These are phyloP conservation scores for Hyphodiscus hymeniophilus DNA, from an alignment of 495 filamentous ascomycete species.

Conservation along the genomic window DNA sequence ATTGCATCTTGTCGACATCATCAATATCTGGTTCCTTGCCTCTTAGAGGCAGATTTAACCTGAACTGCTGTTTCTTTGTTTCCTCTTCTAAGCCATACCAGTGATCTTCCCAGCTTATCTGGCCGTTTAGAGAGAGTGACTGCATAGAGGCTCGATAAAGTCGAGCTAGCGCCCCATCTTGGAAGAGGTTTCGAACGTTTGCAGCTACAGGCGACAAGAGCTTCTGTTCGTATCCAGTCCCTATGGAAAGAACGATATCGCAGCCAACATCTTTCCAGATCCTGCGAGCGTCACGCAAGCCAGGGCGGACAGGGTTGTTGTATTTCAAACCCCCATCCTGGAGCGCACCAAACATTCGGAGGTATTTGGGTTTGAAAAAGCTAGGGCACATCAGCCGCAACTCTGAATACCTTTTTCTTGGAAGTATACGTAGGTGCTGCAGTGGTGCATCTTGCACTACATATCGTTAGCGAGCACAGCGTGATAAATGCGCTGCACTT, in stretches of 20 bases:
- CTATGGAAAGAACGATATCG: constrained; percentile 13
- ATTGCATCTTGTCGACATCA: constrained; percentile 12
- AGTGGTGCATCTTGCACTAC: constrained; percentile 18
- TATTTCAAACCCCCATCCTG: constrained; percentile 17
- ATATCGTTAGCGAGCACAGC: neutral
- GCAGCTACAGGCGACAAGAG: constrained; percentile 9
- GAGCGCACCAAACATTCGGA: constrained; percentile 9
- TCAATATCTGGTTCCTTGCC: constrained; percentile 13
- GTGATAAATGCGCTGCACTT: neutral
- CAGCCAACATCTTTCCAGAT: constrained; percentile 10
- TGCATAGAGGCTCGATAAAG: constrained; percentile 16
- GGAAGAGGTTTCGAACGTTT: constrained; percentile 11
- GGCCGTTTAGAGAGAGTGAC: constrained; percentile 14
- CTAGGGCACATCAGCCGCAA: constrained; percentile 9
- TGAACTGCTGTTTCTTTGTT: constrained; percentile 13
- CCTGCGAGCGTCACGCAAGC: constrained; percentile 8
- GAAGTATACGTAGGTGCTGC: constrained; percentile 11
- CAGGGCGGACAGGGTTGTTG: constrained; percentile 13
- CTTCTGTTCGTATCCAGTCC: constrained; percentile 12
- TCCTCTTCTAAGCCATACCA: constrained; percentile 13
- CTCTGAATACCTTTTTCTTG: neutral
- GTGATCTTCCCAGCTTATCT: constrained; percentile 17
- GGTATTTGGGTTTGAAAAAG: constrained; percentile 14
- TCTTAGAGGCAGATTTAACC: constrained; percentile 13
- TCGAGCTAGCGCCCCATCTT: constrained; percentile 14